Base-by-base conservation (phyloP, 345 rosid genomes). In the Aquilaria malaccensis region DNA sequence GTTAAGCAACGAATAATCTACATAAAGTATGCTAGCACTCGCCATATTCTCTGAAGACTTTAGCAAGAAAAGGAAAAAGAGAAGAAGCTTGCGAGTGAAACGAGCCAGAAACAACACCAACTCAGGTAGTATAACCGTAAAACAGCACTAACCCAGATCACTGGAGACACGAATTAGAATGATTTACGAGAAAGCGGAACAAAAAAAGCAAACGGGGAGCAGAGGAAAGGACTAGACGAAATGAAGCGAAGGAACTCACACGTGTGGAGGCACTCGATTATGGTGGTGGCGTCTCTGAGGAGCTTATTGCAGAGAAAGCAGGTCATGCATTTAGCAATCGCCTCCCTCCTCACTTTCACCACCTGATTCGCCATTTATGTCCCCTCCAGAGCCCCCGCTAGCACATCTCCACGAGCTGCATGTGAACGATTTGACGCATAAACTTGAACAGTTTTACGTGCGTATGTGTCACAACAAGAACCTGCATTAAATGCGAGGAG, bases 191-290 rank as follows among this genome's bases (percentile, higher is more conserved):
- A n/a, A 68, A 66, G 14, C 51, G 59, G 57, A 65, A 67, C 67
- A 72, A 47, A 56, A 46, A 55, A 74, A 12, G 11, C 10, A 59
- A 56, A 33, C 12, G 33, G 50, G 31, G 51, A 50, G 45, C 10
- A 30, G 30, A 52, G n/a, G 22, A 61, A 43, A 50, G 52, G 58
- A 31, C 22, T 22, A 22, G 22, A 22, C 22, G 22, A 22, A 22
- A 22, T 22, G 22, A 29, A 54, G 46, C n/a, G 51, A 56, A 63
- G 71, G 58, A 56, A 85, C 88, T 82, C 62, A 93, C 98, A 93
- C 61, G 98, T 82, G 56, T 93, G 98, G 58, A 93, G 97, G 50
- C 98, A 93, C 72, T 93, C 98, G 43, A 94, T 76, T 63, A 93
- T 80, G 75, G 97, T 87, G 66, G 97, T 89, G 72, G 98, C 97